These are phyloP conservation scores for Trypanosomatidae sp. DNA, from an alignment of 208 protist genomes.

Conservation along the genomic window DNA sequence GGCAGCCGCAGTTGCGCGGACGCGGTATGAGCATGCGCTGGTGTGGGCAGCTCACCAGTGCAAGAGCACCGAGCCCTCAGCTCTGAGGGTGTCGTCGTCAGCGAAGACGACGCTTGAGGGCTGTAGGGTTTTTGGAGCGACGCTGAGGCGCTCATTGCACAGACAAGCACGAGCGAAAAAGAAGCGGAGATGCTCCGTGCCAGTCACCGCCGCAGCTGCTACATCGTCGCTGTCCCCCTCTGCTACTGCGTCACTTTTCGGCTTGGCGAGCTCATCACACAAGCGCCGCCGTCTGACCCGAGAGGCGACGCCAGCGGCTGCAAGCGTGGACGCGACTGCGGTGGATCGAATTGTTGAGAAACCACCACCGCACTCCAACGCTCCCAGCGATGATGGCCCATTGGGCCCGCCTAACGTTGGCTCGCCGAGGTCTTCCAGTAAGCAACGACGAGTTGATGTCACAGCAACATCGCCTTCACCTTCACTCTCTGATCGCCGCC, in stretches of 20 bases:
- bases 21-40: constrained; percentile 30
- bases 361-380: background rate
- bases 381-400: background rate
- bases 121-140: background rate
- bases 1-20: constrained; percentile 35
- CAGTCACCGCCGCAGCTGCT: background rate
- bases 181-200: background rate
- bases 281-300: constrained; percentile 9
- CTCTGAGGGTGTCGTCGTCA: background rate
- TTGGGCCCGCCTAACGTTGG: too few relatives aligned
- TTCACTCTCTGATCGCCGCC: background rate
- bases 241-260: constrained; percentile 10
- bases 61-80: background rate
- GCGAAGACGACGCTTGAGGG: background rate
- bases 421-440: background rate
- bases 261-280: constrained; percentile 9
- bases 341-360: background rate
- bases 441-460: background rate
- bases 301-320: constrained; percentile 3
- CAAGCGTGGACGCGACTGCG: background rate
- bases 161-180: background rate
- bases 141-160: background rate
- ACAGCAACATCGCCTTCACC: background rate
- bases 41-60: constrained; percentile 18
- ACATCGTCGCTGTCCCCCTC: background rate